phyloP scores from a whole-genome alignment of 2,329 filamentous ascomycete species.

The Phoma sp. region DNA sequence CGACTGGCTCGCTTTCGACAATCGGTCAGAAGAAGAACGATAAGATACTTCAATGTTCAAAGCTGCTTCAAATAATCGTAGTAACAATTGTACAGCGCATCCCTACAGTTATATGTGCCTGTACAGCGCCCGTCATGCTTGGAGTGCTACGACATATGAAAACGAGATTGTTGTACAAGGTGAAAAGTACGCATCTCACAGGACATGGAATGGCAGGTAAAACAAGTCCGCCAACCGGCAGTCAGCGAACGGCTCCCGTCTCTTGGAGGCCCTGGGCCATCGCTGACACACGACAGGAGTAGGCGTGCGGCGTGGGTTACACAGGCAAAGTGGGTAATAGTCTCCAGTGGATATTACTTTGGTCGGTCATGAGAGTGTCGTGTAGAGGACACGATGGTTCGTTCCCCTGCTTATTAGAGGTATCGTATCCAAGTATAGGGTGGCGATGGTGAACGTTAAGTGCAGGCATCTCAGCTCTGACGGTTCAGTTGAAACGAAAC shows the following conservation, averaged over 20 bases:
- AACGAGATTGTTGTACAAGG: slow-evolving; percentile 37
- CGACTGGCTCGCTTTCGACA: background rate
- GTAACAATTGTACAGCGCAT: slow-evolving; percentile 26
- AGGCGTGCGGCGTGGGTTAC: slow-evolving; percentile 36
- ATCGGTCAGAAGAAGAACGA: background rate
- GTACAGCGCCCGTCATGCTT: slow-evolving; percentile 38
- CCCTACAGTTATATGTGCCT: slow-evolving; percentile 36
- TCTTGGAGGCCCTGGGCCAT: slow-evolving; percentile 22
- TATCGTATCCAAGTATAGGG: background rate
- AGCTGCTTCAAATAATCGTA: slow-evolving; percentile 3
- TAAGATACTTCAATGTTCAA: background rate
- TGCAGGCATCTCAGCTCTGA: background rate
- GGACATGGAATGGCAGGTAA: slow-evolving; percentile 32
- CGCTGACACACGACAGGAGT: slow-evolving; percentile 38
- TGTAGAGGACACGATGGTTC: background rate
- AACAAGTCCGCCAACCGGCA: slow-evolving; percentile 21
- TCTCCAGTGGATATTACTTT: slow-evolving; percentile 26
- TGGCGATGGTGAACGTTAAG: slow-evolving; percentile 5
- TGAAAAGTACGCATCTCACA: slow-evolving; percentile 32
- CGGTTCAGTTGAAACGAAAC: background rate
- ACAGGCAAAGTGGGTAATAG: slow-evolving; percentile 27
- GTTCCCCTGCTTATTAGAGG: background rate
- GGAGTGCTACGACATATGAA: slow-evolving; percentile 40
- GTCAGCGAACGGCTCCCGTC: slow-evolving; percentile 30
- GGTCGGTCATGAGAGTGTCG: slow-evolving; percentile 22